Evolutionary conservation across 2,329 filamentous ascomycete genomes (phyloP).

Genomic region (Byssothecium circinans): DNA sequence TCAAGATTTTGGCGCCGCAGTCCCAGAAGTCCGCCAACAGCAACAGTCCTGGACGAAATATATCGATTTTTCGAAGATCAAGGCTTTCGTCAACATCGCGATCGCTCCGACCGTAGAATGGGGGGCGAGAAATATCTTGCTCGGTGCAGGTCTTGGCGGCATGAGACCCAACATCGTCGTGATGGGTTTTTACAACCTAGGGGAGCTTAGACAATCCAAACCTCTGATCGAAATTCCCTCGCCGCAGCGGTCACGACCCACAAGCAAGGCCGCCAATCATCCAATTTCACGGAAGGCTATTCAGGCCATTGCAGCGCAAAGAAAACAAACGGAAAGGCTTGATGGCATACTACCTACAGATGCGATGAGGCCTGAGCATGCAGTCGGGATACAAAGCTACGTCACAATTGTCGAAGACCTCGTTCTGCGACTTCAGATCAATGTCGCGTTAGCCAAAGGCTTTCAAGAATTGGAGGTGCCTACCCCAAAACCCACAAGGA

Average conservation of each 20-base stretch:
- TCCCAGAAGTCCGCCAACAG: slow-evolving; percentile 78
- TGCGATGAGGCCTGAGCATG: slow-evolving; percentile 65
- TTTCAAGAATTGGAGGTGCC: slow-evolving; percentile 78
- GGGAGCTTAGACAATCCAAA: slow-evolving; percentile 67
- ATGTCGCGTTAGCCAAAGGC: slow-evolving; percentile 81
- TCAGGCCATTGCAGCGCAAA: slow-evolving; percentile 35
- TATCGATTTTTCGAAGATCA: slow-evolving; percentile 83
- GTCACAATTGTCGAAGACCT: slow-evolving; percentile 83
- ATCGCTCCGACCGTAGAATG: slow-evolving; percentile 82
- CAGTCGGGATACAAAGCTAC: slow-evolving; percentile 72
- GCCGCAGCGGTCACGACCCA: slow-evolving; percentile 40
- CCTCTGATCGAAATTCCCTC: slow-evolving; percentile 61
- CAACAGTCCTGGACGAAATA: slow-evolving; percentile 84
- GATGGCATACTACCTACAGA: slow-evolving; percentile 69
- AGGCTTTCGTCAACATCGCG: slow-evolving; percentile 84
- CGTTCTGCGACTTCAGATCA: slow-evolving; percentile 74
- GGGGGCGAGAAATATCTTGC: slow-evolving; percentile 79
- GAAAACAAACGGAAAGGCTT: slow-evolving; percentile 50
- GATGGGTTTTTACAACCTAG: slow-evolving; percentile 76
- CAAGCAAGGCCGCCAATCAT: slow-evolving; percentile 29
- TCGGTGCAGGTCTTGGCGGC: slow-evolving; percentile 79
- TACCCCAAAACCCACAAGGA: slow-evolving; percentile 30
- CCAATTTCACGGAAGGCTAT: slow-evolving; percentile 39
- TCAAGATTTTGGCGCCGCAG: slow-evolving; percentile 74
- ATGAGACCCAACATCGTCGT: slow-evolving; percentile 90